These are phyloP conservation scores for Kuraishia cidri DNA, from an alignment of 805 yeast species.

Conservation along the genomic window DNA sequence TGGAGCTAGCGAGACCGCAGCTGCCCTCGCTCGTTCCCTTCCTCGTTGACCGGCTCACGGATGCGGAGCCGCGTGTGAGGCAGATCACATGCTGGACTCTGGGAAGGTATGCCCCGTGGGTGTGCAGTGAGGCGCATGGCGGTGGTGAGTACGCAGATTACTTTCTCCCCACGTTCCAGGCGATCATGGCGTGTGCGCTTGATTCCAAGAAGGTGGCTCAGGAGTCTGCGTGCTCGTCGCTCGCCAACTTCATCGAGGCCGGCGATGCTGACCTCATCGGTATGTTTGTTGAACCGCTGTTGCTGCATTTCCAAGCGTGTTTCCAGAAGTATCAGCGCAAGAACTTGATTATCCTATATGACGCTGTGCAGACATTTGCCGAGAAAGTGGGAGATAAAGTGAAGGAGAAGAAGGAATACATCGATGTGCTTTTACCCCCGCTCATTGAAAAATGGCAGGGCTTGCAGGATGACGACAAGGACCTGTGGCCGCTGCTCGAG, in stretches of 20 bases:
- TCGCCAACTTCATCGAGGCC: constrained; percentile 75
- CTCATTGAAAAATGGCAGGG: constrained; percentile 73
- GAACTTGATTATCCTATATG: constrained; percentile 76
- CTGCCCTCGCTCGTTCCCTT: constrained; percentile 80
- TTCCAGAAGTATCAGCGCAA: constrained; percentile 73
- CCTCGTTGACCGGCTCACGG: constrained; percentile 70
- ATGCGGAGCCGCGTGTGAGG: constrained; percentile 74
- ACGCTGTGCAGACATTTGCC: constrained; percentile 83
- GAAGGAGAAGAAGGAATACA: constrained; percentile 38
- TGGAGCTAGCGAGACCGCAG: constrained; percentile 59
- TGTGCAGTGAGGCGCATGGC: constrained; percentile 55
- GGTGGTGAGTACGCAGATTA: constrained; percentile 58
- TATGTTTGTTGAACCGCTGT: constrained; percentile 56
- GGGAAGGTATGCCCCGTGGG: constrained; percentile 79
- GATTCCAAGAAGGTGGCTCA: constrained; percentile 92
- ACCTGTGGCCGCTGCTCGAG: constrained; percentile 85
- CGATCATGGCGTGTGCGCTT: constrained; percentile 65
- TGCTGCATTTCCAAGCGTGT: constrained; percentile 65
- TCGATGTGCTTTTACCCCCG: constrained; percentile 68
- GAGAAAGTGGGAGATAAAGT: constrained; percentile 62
- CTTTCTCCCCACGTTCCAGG: constrained; percentile 69
- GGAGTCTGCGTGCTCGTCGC: constrained; percentile 84
- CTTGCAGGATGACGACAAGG: constrained; percentile 70
- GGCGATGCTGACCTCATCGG: constrained; percentile 55
- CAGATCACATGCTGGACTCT: constrained; percentile 96